Evolutionary conservation across 352 stramenopile species (phyloP), one percentile per base, ranked within the genome.

Genomic region (Halophytophthora batemanensis): DNA sequence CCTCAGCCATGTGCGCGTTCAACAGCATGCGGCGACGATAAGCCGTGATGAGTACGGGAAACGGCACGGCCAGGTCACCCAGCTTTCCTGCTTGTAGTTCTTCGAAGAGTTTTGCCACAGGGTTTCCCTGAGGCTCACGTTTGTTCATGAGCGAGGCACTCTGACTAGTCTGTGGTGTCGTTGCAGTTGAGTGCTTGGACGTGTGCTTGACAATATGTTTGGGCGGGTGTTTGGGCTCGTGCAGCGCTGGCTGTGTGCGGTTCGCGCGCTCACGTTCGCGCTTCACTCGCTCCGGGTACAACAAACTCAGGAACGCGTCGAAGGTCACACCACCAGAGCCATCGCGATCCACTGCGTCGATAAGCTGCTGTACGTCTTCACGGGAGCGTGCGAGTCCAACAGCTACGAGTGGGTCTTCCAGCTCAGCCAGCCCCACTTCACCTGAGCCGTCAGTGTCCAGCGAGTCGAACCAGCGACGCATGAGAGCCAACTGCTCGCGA

Each of bases 401-500:
- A 0, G 83, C 94, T n/a, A 96, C 76, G 13, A 96, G 69, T n/a
- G 86, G 86, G 29, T 94, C 82, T 34, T 91, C 82, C 10, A 96
- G 68, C 42, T 96, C 85, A 49, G 90, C 75, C 13, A 95, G 46
- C 2, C 84, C 82, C 17, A 95, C 81, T 41, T 88, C 82, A 2
- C 85, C 86, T 1, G 77, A 89, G 15, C 81, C 79, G 31, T 95
- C 86, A 1, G 74, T 52, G 50, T 96, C 86, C n/a, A 96, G 68
- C n/a, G 75, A 93, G 42, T 90, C 78, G 43, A 96, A 96, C 86
- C 86, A 96, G 25, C 71, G 77, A 2, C 77, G 57, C 60, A 94
- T 72, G 13, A 93, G 63, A 25, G 66, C 66, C 50, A 88, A 69
- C 41, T 90, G 85, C 41, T 85, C 71, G 2, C 82, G 79, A 6